Base-by-base conservation (phyloP, 1,284 basidiomycete genomes). In the Austroboletus niveus region DNA sequence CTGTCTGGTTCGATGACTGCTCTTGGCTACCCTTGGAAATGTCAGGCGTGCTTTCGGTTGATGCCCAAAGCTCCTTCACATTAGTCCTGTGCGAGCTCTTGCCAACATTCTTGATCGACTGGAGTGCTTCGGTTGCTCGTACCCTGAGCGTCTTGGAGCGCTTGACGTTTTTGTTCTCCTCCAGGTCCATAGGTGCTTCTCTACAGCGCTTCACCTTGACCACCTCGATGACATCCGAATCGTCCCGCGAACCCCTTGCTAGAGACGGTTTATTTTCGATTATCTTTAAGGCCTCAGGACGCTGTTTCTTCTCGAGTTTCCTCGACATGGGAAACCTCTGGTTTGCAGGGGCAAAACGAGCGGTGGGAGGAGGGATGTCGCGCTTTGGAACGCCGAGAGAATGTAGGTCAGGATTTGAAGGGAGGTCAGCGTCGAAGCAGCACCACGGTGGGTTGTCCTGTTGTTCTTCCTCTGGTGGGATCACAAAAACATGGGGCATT, bases 391-490 rank as follows among this genome's bases (percentile, higher is more conserved):
- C 68, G 57, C 79, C 73, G 55, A 76, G 61, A 8, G 72, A 72
- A 45, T 71, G 70, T 57, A 76, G 65, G 65, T 80, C 73, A 5
- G 71, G 54, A 49, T 55, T 53, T 32, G 71, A 72, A 29, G 69
- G 61, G 41, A 75, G 68, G 31, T 73, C 71, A 11, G 85, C 84
- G 62, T 87, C 78, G 63, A 85, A 87, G 62, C 73, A 85, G 61
- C 81, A 84, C 75, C 78, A 87, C 8, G 84, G 76, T 8, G 81
- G 81, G 11, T 70, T 75, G 17, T 71, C 63, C 27, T 71, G 67
- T 42, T 81, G 72, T 60, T 88, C 85, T 64, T 88, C 86, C 61
- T 84, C 86, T 29, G 86, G 86, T 11, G 86, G 87, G 39, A 81
- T 73, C 32, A 88, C 79, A 58, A 84, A 82, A 50, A 88, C 82